These are phyloP conservation scores for Prillingera fragicola DNA, from an alignment of 1,284 basidiomycete species.

Conservation along the genomic window DNA sequence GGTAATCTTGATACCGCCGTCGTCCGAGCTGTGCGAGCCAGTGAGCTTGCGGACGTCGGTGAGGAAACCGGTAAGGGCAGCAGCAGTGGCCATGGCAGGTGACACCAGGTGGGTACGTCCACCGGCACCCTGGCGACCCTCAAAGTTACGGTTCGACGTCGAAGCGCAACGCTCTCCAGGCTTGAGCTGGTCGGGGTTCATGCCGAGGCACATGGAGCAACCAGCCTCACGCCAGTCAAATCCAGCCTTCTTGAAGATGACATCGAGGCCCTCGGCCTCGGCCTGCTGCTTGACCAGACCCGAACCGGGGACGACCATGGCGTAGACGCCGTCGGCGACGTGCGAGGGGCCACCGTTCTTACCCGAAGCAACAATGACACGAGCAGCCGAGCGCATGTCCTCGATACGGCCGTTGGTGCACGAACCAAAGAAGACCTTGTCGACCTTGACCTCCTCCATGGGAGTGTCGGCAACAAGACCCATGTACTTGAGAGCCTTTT, in stretches of 20 bases:
- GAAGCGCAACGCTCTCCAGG: conserved; percentile 90
- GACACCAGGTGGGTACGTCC: conserved; percentile 89
- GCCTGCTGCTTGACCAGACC: conserved; percentile 92
- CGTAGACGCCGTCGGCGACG: conserved; percentile 71
- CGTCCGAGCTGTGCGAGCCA: conserved; percentile 49
- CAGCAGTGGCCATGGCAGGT: conserved; percentile 93
- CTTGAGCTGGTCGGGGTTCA: conserved; percentile 91
- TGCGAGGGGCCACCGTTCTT: conserved; percentile 51
- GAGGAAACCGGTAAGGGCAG: conserved; percentile 80
- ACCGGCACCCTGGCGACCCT: conserved; percentile 84
- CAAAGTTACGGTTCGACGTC: conserved; percentile 96
- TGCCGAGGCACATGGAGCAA: conserved; percentile 96
- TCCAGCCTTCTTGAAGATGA: conserved; percentile 85
- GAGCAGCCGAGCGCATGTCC: conserved; percentile 84
- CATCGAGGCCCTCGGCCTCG: conserved; percentile 85
- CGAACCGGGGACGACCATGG: conserved; percentile 94
- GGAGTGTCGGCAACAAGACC: conserved; percentile 73
- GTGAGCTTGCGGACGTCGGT: conserved; percentile 83
- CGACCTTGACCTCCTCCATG: conserved; percentile 78
- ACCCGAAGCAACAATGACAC: conserved; percentile 59
- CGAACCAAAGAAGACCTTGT: conserved; percentile 95
- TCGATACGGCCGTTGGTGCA: conserved; percentile 97
- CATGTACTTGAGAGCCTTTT: conserved; percentile 87
- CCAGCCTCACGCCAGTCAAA: conserved; percentile 98
- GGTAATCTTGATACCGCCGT: conserved; percentile 61